Percentiles rank a stretch among this genome's conserved stretches.
phyloP scores from a whole-genome alignment of 306 rosid species.

The Cucurbita argyrosperma region DNA sequence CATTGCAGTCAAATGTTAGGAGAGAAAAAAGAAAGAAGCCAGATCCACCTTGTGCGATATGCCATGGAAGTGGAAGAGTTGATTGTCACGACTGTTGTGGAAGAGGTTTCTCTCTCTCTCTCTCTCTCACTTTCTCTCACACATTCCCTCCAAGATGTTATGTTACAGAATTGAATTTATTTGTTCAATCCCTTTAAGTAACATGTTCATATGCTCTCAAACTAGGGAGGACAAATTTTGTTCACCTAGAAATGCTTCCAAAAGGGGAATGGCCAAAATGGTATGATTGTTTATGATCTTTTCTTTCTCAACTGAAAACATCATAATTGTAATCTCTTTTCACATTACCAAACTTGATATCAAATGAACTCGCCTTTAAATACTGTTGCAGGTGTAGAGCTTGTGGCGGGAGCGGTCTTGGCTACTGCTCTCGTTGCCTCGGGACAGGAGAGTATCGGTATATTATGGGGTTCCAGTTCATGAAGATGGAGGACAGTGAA shows the following conservation, averaged over 20 bases:
- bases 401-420: conserved; percentile 81
- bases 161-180: background rate
- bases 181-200: background rate
- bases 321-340: background rate
- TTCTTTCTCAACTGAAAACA: background rate
- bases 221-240: conserved; percentile 61
- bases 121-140: background rate
- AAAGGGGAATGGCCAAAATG: conserved; percentile 95
- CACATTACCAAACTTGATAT: background rate
- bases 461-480: conserved; percentile 74
- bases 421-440: conserved; percentile 72
- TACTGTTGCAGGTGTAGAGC: conserved; percentile 42
- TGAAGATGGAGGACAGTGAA: conserved; percentile 29
- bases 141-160: background rate
- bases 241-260: conserved; percentile 58
- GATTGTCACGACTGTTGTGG: conserved; percentile 57
- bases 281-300: conserved; percentile 13
- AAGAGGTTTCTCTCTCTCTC: conserved; percentile 23
- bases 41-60: conserved; percentile 66
- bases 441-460: conserved; percentile 84
- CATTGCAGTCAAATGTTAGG: conserved; percentile 50
- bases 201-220: background rate
- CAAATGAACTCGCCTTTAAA: background rate
- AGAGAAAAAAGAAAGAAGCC: conserved; percentile 47
- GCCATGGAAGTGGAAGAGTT: conserved; percentile 69